These are phyloP conservation scores for Fusarium guadeloupense DNA, from an alignment of 2,329 filamentous ascomycete genomes.

Conservation along the genomic window DNA sequence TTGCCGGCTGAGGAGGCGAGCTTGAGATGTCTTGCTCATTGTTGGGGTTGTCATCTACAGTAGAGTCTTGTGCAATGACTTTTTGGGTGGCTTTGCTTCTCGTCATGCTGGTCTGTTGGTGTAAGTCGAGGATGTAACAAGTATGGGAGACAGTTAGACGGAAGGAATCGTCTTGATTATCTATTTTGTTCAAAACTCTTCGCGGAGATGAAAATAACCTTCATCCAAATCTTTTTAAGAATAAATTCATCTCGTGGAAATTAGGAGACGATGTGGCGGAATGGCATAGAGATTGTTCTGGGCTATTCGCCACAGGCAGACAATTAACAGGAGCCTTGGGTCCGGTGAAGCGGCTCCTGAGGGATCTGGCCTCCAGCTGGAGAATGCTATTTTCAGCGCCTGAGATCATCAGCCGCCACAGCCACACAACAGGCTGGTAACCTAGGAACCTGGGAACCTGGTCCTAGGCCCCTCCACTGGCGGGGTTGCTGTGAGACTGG, in stretches of 20 bases:
- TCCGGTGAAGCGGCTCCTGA: neutral
- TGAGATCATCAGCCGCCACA: conserved; percentile 36
- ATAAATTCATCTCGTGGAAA: neutral
- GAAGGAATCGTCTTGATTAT: neutral
- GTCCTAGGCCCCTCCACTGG: neutral
- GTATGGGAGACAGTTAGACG: neutral
- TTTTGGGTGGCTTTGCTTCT: conserved; percentile 1
- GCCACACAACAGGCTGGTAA: conserved; percentile 38
- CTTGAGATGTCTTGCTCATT: conserved; percentile 1
- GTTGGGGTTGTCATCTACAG: neutral
- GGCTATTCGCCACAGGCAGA: conserved; percentile 24
- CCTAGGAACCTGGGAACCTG: too few relatives aligned
- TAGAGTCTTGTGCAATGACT: neutral
- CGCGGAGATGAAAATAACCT: neutral
- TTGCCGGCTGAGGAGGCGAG: conserved; percentile 44
- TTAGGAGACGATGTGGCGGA: neutral
- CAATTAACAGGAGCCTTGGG: conserved; percentile 12
- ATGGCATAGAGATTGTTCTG: conserved; percentile 4
- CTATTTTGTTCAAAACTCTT: neutral
- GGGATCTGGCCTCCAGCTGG: neutral
- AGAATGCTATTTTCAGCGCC: conserved; percentile 37
- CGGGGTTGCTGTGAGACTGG: conserved; percentile 19
- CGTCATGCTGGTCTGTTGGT: conserved; percentile 9
- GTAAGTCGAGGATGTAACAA: conserved; percentile 1
- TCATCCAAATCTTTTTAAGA: neutral